Base-by-base conservation (phyloP, 306 rosid genomes). In the Oemleria cerasiformis region DNA sequence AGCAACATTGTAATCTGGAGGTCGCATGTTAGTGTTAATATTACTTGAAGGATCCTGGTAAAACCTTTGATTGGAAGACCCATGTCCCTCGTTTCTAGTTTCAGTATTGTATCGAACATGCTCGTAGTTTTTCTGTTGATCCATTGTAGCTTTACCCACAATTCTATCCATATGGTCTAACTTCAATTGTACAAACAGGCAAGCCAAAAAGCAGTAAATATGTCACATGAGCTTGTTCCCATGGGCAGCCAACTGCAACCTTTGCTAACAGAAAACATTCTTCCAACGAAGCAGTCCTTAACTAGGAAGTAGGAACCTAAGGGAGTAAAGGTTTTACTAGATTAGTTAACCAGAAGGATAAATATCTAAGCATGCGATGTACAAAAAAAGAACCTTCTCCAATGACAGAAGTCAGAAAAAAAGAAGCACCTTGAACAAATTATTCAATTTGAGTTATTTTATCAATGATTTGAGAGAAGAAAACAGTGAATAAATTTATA, bases 41-140 rank as follows among this genome's bases (percentile, higher is more conserved):
- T 75, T 77, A 70, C 83, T 84, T 39, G 80, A 72, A 12, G 79
- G 88, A 64, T 86, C 86, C 48, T 65, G 87, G 78, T 82, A 75
- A 74, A 79, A 66, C 41, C 81, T 75, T 68, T 79, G 90, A 74
- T 78, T 83, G 51, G 83, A 73, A 53, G 86, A 67, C 72, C 77
- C 87, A 67, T 77, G 74, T 69, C 81, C 85, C 61, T 86, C 88
- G 47, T 80, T 88, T 78, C 87, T 83, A 63, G 80, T 75, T 50
- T 90, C 97, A 81, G 68, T 60, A 76, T 68, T 80, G 85, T 49
- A 76, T 54, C 55, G 89, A 74, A 70, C 63, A 30, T 73, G 82
- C 39, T 84, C 68, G 23, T 80, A 68, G 60, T 73, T 77, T 49
- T 80, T 79, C 5, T 70, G 78, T 51, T 86, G 90, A 69, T 81